Evolutionary conservation across 108 stramenopile species (phyloP).

Genomic region (Pelagomonas calceolata): DNA sequence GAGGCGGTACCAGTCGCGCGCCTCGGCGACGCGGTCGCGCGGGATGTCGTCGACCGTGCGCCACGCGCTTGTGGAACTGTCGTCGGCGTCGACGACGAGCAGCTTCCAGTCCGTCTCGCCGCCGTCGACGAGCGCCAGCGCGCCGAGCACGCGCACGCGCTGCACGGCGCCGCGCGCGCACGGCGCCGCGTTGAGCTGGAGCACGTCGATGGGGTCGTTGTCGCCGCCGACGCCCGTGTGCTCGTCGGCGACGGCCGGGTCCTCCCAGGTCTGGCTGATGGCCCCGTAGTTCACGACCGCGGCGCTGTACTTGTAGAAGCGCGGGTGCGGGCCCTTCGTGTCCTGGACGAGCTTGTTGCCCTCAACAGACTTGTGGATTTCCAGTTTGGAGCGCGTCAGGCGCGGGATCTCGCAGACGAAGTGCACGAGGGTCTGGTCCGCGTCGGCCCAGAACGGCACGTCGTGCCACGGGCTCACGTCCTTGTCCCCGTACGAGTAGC

Average conservation of each 20-base stretch:
- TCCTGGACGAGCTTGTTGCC: constrained; percentile 48
- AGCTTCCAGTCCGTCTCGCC: constrained; percentile 59
- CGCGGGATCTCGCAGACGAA: constrained; percentile 38
- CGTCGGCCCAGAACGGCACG: constrained; percentile 4
- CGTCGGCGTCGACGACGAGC: constrained; percentile 37
- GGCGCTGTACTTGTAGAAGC: constrained; percentile 21
- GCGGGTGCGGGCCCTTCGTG: constrained; percentile 28
- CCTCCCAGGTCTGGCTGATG: constrained; percentile 55
- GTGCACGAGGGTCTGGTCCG: constrained; percentile 6
- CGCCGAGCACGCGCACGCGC: constrained; percentile 45
- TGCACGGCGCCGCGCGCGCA: constrained; percentile 35
- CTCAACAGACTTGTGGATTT: constrained; percentile 32
- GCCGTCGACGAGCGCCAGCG: constrained; percentile 44
- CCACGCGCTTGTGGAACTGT: constrained; percentile 17
- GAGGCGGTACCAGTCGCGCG: constrained; percentile 50
- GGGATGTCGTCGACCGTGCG: constrained; percentile 40
- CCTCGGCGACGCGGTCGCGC: constrained; percentile 26
- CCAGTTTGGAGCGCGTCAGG: constrained; percentile 38
- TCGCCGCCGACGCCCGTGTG: constrained; percentile 38
- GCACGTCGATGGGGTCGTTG: constrained; percentile 52
- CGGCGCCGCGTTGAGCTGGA: constrained; percentile 32
- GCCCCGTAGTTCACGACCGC: constrained; percentile 51
- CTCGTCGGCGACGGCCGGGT: constrained; percentile 32
- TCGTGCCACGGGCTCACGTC: constrained; percentile 19
- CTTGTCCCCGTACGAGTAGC: background rate